These are phyloP conservation scores for Penicillium soppii DNA, from an alignment of 495 filamentous ascomycete genomes.

Conservation along the genomic window DNA sequence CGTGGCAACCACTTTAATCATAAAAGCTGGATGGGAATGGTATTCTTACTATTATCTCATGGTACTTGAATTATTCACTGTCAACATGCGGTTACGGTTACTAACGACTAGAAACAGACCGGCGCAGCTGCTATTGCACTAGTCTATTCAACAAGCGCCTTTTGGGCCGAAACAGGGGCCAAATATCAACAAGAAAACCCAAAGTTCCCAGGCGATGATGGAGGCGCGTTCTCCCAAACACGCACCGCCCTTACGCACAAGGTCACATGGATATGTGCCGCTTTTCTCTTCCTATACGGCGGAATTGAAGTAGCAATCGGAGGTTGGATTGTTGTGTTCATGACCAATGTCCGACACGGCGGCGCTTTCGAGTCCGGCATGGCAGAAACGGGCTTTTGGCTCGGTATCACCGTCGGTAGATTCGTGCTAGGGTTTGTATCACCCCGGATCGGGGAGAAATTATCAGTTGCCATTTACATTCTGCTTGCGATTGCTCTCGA, in stretches of 20 bases:
- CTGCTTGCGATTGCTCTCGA: conserved; percentile 48
- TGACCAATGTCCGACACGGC: conserved; percentile 53
- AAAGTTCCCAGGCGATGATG: conserved; percentile 16
- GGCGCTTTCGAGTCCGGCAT: conserved; percentile 51
- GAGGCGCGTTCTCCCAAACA: conserved; percentile 54
- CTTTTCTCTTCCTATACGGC: conserved; percentile 72
- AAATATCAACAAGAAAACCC: conserved; percentile 24
- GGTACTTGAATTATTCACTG: conserved; percentile 18
- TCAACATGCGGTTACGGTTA: neutral
- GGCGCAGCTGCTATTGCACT: conserved; percentile 59
- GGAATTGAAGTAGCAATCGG: conserved; percentile 76
- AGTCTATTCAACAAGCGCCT: conserved; percentile 48
- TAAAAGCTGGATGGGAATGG: conserved; percentile 48
- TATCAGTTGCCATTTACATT: conserved; percentile 57
- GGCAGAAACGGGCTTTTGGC: conserved; percentile 60
- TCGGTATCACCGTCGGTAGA: conserved; percentile 55
- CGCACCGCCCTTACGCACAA: conserved; percentile 40
- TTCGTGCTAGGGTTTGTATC: conserved; percentile 59
- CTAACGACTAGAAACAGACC: conserved; percentile 36
- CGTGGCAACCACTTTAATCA: conserved; percentile 56
- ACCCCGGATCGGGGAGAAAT: conserved; percentile 51
- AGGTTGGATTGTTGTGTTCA: conserved; percentile 62
- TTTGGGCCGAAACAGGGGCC: conserved; percentile 53
- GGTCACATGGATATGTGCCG: conserved; percentile 68
- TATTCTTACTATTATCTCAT: conserved; percentile 60